These are phyloP conservation scores for Peniophora sp. DNA, from an alignment of 1,284 basidiomycete species.

Conservation along the genomic window DNA sequence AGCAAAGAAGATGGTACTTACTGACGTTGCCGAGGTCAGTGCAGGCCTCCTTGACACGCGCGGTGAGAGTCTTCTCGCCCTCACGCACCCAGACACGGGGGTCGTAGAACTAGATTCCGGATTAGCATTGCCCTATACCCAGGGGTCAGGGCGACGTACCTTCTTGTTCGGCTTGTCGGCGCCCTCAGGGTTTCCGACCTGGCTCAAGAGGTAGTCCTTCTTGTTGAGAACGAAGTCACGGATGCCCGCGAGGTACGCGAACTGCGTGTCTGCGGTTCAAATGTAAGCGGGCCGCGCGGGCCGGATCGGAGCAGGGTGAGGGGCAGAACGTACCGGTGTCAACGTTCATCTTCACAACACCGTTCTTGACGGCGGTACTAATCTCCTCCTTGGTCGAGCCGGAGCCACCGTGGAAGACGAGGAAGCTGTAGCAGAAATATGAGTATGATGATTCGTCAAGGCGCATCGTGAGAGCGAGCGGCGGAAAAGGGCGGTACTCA, in stretches of 20 bases:
- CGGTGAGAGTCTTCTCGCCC: slow-evolving; percentile 90
- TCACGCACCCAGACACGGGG: slow-evolving; percentile 98
- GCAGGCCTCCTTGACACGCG: slow-evolving; percentile 90
- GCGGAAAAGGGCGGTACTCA: too few species aligned
- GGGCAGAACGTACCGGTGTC: slow-evolving; percentile 55
- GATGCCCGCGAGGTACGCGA: slow-evolving; percentile 87
- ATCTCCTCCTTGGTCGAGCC: slow-evolving; percentile 98
- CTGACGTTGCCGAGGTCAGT: slow-evolving; percentile 74
- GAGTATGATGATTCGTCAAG: not conserved
- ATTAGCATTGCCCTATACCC: not conserved
- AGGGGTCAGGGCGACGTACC: slow-evolving; percentile 30
- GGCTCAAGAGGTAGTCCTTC: slow-evolving; percentile 78
- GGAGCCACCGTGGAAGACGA: slow-evolving; percentile 99
- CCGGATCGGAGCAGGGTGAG: not conserved
- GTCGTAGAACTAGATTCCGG: slow-evolving; percentile 64
- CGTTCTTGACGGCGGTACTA: slow-evolving; percentile 83
- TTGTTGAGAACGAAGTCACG: slow-evolving; percentile 83
- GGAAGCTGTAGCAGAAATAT: slow-evolving; percentile 52
- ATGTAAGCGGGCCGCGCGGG: not conserved
- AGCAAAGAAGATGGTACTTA: not conserved
- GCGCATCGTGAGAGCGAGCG: not conserved
- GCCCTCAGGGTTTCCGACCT: slow-evolving; percentile 94
- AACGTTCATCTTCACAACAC: slow-evolving; percentile 97
- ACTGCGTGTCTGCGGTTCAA: slow-evolving; percentile 66
- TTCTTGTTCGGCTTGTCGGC: slow-evolving; percentile 98